A percentile compares a stretch with the other conserved stretches of the same genome.
phyloP scores from a whole-genome alignment of 352 stramenopile genomes.

The Phytopythium helicoides region DNA sequence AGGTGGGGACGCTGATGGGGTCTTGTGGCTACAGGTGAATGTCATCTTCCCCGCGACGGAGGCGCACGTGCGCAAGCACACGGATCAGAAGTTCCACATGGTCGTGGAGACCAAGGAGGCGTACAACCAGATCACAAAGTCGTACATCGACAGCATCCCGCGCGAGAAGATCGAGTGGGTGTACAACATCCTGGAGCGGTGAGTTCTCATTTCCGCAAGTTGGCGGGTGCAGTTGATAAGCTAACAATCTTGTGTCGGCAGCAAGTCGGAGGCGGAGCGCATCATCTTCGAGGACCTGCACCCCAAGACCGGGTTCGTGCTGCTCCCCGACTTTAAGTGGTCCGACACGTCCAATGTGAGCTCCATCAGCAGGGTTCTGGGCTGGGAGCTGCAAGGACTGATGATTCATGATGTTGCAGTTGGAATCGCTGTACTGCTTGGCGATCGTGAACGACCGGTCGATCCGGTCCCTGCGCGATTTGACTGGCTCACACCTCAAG shows the following conservation, averaged over 20 bases:
- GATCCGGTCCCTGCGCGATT: constrained; percentile 74
- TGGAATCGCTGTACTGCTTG: constrained; percentile 80
- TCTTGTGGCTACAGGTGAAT: constrained; percentile 52
- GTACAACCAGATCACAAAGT: constrained; percentile 72
- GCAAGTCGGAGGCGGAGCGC: constrained; percentile 76
- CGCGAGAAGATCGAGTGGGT: constrained; percentile 82
- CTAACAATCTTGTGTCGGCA: constrained; percentile 24
- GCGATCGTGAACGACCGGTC: constrained; percentile 76
- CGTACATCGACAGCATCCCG: constrained; percentile 77
- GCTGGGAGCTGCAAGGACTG: neutral
- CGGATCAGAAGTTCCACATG: constrained; percentile 81
- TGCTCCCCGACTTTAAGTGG: constrained; percentile 88
- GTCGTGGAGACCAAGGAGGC: constrained; percentile 75
- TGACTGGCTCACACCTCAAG: constrained; percentile 56
- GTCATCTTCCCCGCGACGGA: constrained; percentile 83
- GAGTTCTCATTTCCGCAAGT: constrained; percentile 29
- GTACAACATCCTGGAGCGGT: constrained; percentile 89
- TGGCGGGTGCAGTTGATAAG: too few relatives aligned
- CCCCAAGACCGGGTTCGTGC: constrained; percentile 61
- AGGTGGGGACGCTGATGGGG: neutral
- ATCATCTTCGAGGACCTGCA: constrained; percentile 80
- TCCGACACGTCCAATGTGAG: constrained; percentile 61
- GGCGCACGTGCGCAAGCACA: constrained; percentile 79
- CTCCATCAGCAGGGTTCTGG: neutral
- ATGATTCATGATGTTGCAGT: constrained; percentile 23